Conservation (phyloP, 495 filamentous ascomycete species). For the Friedmanniomyces endolithicus region DNA sequence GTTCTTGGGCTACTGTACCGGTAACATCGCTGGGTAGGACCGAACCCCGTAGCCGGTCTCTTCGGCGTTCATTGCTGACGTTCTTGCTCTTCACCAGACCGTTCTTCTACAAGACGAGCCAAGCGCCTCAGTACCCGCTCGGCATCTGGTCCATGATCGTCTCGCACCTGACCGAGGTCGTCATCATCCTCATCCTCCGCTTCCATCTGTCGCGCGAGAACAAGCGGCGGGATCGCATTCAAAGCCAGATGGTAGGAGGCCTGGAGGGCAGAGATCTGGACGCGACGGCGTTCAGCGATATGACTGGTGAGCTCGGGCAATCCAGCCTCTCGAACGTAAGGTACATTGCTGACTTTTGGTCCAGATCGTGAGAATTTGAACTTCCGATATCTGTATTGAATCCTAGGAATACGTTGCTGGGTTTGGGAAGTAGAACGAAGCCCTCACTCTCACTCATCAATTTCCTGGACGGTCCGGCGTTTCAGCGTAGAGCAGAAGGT, state of each 20-base stretch:
- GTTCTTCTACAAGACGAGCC: constrained; percentile 48
- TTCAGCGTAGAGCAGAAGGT: too few relatives aligned
- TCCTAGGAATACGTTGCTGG: too few relatives aligned
- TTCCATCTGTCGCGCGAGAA: constrained; percentile 45
- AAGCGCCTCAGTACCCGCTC: constrained; percentile 44
- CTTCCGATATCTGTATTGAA: constrained; percentile 32
- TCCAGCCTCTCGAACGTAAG: too few relatives aligned
- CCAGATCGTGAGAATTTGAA: constrained; percentile 41
- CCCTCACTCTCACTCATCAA: too few relatives aligned
- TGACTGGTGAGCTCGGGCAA: constrained; percentile 31
- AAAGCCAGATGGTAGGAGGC: constrained; percentile 37
- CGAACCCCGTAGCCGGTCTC: background rate
- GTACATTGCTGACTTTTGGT: background rate
- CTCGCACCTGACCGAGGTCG: constrained; percentile 43
- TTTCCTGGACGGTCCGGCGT: too few relatives aligned
- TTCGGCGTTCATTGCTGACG: background rate
- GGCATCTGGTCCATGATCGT: constrained; percentile 55
- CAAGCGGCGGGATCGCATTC: constrained; percentile 40
- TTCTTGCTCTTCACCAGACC: constrained; percentile 25
- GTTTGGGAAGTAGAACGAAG: too few relatives aligned
- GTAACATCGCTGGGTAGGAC: constrained; percentile 36
- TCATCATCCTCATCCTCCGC: constrained; percentile 37
- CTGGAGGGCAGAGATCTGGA: constrained; percentile 41
- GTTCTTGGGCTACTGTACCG: constrained; percentile 24
- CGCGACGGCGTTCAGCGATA: constrained; percentile 43